Base-by-base conservation (phyloP, 2,329 filamentous ascomycete species). In the Aspergillus felis region DNA sequence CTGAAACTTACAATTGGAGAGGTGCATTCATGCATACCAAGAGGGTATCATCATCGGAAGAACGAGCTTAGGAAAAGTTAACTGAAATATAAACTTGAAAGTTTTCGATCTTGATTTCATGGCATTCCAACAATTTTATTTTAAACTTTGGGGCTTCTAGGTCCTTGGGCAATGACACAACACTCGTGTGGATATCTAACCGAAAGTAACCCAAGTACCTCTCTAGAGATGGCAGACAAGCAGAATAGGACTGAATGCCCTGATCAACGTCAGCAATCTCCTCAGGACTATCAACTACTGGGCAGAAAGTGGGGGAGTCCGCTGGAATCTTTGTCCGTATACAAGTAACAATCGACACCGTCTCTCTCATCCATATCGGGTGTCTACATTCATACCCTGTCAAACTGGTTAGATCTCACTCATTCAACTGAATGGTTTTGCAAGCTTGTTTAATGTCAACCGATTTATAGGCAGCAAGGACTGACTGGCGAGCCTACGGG, bases 121-220 rank as follows among this genome's bases (percentile, higher is more conserved):
- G 50, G 44, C 35, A 53, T 53, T 46, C 42, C 24, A 51, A 14
- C 17, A 38, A 42, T 4, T 47, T 46, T 7, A 35, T 51, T 51
- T 51, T 55, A 53, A 52, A 52, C 50, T 58, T 52, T 28, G 22
- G 27, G 42, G 29, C 24, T 55, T 51, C 29, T 17, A n/a, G 17
- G 27, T 32, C 42, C 47, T 48, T 53, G 25, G 32, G 14, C 32
- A 14, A 14, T 35, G 32, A 35, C 12, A 35, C 32, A 35, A 17
- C 4, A 35, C 32, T 14, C 4, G 4, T 17, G 14, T 35, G 14
- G 5, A 47, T 35, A 48, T 48, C 47, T 35, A 35, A 7, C 32
- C 17, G 17, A 35, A 35, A 17, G 12, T 35, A 38, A 38, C 14
- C 32, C 32, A 38, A 5, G 32, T 6, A n/a, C n/a, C n/a, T n/a